Base-by-base conservation (phyloP, 176 grass and related monocot species). In the Pontederia paniculata region DNA sequence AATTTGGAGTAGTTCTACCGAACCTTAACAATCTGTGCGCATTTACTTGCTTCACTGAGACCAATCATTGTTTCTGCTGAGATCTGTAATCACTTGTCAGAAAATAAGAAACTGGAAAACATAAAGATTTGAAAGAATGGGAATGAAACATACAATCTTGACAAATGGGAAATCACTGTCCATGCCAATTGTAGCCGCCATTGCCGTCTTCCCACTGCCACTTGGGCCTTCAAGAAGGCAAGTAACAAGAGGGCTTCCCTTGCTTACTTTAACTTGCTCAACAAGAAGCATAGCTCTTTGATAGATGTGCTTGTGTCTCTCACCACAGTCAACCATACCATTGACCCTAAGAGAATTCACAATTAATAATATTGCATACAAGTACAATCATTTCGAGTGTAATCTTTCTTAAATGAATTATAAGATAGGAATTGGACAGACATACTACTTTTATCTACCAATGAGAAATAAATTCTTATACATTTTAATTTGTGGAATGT, bases 51-150 rank as follows among this genome's bases (percentile, higher is more conserved):
- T 75, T 95, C 84, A 48, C 89, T 85, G 52, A 95, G 87, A 64
- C 84, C 89, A 75, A 85, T 89, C 89, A 95, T 95, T 67, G 89
- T 95, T 73, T 95, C 89, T 72, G 84, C 84, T 12, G 89, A 89
- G 77, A 89, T 88, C 89, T 95, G 31, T 61, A 46, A 23, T 55
- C 17, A 58, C 8, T 9, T 3, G 7, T 9, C 15, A 21, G 44
- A 47, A 45, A 10, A 47, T 21, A 45, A 21, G 12, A 21, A 21
- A 23, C 4, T 46, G 9, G 41, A 53, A 16, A 21, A 9, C 23
- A 61, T 21, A 20, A 48, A 62, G 59, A 44, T 14, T 11, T n/a
- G 17, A 15, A 43, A 43, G 12, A 62, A 46, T 19, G 50, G 16
- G 37, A 55, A 0, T 61, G 67, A 14, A 60, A 82, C 93, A 88